phyloP scores from a whole-genome alignment of 371 early-diverging fungal genomes.

The Cokeromyces recurvatus region DNA sequence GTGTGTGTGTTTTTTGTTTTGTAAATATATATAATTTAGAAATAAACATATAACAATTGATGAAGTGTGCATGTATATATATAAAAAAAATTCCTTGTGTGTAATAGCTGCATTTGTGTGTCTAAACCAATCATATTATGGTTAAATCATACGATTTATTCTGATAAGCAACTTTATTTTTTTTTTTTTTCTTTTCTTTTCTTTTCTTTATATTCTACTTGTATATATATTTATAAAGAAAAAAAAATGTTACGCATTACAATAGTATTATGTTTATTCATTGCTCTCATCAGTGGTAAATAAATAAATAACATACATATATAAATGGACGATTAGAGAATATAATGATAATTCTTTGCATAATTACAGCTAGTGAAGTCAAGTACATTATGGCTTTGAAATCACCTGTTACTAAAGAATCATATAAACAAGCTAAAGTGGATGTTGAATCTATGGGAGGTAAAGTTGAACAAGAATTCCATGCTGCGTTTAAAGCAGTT shows the following conservation, averaged over 20 bases:
- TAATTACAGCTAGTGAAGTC: conserved; percentile 5
- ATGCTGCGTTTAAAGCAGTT: conserved; percentile 15
- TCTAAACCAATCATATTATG: background rate
- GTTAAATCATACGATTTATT: too few relatives aligned
- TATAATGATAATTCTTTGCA: too few relatives aligned
- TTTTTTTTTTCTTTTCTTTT: background rate
- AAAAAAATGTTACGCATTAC: conserved; percentile 1
- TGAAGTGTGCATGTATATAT: too few relatives aligned
- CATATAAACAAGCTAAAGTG: conserved; percentile 10
- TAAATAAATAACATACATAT: background rate
- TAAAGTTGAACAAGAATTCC: conserved; percentile 18
- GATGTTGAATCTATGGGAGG: conserved; percentile 21
- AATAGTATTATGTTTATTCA: conserved; percentile 2
- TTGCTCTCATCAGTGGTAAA: conserved; percentile 2
- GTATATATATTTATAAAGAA: too few relatives aligned
- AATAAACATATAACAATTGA: too few relatives aligned
- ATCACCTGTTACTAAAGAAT: conserved; percentile 9
- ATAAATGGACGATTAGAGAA: too few relatives aligned
- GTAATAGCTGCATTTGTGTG: background rate
- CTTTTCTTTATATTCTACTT: too few relatives aligned
- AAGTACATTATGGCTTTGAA: conserved; percentile 23
- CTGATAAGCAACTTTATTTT: background rate
- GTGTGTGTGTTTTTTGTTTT: too few relatives aligned
- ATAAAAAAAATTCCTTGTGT: too few relatives aligned
- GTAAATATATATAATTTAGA: too few relatives aligned